Conservation (phyloP, 805 yeast genomes). For the Martiniozyma abietophila region DNA sequence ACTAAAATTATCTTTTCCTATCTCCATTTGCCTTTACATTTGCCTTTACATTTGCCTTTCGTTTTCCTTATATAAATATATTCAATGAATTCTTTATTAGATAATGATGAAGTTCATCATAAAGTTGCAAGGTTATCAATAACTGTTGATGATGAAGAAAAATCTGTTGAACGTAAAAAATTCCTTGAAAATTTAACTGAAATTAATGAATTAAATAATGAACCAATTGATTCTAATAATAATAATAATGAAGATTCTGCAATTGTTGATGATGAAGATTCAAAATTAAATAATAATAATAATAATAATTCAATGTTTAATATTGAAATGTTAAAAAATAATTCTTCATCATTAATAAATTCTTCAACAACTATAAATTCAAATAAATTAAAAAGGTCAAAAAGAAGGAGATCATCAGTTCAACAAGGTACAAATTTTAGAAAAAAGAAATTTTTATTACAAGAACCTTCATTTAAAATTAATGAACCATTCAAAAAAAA, state of each 20-base stretch:
- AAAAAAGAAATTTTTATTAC: constrained; percentile 26
- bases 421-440: constrained; percentile 23
- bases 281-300: too few relatives aligned
- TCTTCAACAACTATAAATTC: too few relatives aligned
- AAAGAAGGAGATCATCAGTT: constrained; percentile 33
- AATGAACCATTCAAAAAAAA: constrained; percentile 16
- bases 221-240: background rate
- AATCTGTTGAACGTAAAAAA: constrained; percentile 12
- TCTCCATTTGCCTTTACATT: too few relatives aligned
- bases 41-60: too few relatives aligned
- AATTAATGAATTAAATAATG: background rate
- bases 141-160: constrained; percentile 14
- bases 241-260: background rate
- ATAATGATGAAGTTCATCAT: constrained; percentile 13
- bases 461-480: constrained; percentile 11
- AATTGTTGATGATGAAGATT: constrained; percentile 22
- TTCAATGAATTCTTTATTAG: too few relatives aligned
- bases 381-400: constrained; percentile 13
- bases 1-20: too few relatives aligned
- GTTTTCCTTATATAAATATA: too few relatives aligned
- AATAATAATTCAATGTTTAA: constrained; percentile 9
- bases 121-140: constrained; percentile 25
- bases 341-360: too few relatives aligned
- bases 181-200: constrained; percentile 12
- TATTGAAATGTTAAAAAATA: constrained; percentile 5